Evolutionary conservation across 257 asterid species (phyloP), one percentile per base, ranked within the genome.

Genomic region (Forsythia suspensa): DNA sequence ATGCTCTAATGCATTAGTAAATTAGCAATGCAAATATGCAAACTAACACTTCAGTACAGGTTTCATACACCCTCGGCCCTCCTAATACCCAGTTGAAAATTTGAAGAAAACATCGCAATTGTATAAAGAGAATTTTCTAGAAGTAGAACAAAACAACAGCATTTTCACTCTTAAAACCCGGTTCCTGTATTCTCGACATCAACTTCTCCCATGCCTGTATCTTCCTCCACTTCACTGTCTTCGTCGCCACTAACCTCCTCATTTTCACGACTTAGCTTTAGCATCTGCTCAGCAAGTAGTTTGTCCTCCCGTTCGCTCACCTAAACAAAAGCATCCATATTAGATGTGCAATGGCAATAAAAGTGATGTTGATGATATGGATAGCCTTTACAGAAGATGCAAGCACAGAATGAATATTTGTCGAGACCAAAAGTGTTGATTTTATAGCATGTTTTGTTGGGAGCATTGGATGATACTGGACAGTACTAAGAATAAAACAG

Each of bases 301-400:
- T 91, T 95, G 76, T 93, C 98, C 85, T 95, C 98, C 82, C 98
- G 90, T 81, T 95, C 98, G 43, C 99, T 95, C 94, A 95, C 97
- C 99, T 95, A 83, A 70, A 82, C 46, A 75, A 73, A 77, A 77
- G 61, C 77, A 73, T 38, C 61, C 75, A 76, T 41, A 73, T 83
- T 38, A 75, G 18, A 12, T 12, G n/a, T 39, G 18, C 18, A 9
- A 34, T 29, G 11, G 66, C 40, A 63, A 61, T 10, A 61, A 8
- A 12, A 52, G 52, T 29, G 41, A 34, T 13, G 15, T 4, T 6
- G 44, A 46, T 12, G 7, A 59, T 41, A 41, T 43, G 34, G 18
- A 61, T 3, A 72, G 11, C 43, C 57, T 38, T 70, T 38, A 43
- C 24, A 55, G 39, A 37, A 1, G 38, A 68, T 41, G 36, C 16